Evolutionary conservation across 805 yeast species (phyloP).

Genomic region (Myxozyma melibiosi): DNA sequence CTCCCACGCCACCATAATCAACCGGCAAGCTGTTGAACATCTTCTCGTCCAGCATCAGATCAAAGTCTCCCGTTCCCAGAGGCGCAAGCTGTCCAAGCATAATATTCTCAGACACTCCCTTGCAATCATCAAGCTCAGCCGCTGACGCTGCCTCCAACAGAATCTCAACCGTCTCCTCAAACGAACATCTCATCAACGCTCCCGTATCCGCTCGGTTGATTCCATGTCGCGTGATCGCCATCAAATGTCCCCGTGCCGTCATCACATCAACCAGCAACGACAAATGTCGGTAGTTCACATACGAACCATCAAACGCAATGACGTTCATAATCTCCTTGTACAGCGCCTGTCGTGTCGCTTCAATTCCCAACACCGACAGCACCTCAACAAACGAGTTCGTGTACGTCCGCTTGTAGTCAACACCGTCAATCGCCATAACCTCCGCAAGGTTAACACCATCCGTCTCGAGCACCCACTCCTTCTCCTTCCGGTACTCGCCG

Average conservation of each 20-base stretch:
- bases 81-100: slow-evolving; percentile 99
- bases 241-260: slow-evolving; percentile 97
- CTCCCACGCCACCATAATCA: slow-evolving; percentile 38
- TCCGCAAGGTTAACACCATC: slow-evolving; percentile 97
- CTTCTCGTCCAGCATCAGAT: slow-evolving; percentile 89
- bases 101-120: slow-evolving; percentile 97
- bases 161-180: slow-evolving; percentile 98
- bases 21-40: slow-evolving; percentile 51
- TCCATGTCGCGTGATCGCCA: slow-evolving; percentile 99
- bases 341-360: slow-evolving; percentile 93
- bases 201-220: slow-evolving; percentile 98
- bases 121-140: slow-evolving; percentile 96
- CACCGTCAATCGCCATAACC: slow-evolving; percentile 94
- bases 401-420: slow-evolving; percentile 85
- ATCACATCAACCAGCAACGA: slow-evolving; percentile 95
- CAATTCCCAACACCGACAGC: slow-evolving; percentile 93
- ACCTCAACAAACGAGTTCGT: slow-evolving; percentile 97
- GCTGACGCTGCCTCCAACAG: slow-evolving; percentile 97
- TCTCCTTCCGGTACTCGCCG: slow-evolving; percentile 86
- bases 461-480: slow-evolving; percentile 98
- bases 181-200: slow-evolving; percentile 98
- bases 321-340: slow-evolving; percentile 94
- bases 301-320: slow-evolving; percentile 99
- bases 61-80: slow-evolving; percentile 97
- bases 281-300: slow-evolving; percentile 97